Base-by-base conservation (phyloP, 2,329 filamentous ascomycete genomes). In the Colletotrichum musae region DNA sequence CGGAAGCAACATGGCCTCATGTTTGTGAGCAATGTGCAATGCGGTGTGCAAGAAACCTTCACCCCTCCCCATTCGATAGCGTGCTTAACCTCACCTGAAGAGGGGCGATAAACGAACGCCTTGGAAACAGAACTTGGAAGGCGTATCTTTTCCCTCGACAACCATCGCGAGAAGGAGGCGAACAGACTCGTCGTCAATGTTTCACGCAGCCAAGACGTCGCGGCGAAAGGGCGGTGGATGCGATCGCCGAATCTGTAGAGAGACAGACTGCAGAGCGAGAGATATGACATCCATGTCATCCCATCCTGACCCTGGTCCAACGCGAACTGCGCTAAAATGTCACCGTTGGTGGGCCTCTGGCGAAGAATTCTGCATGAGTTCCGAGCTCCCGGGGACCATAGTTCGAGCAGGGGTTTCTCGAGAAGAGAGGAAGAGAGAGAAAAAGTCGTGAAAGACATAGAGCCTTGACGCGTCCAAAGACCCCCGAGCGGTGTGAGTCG, bases 321-420 rank as follows among this genome's bases (percentile, higher is more conserved):
- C 59, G 61, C 66, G 48, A 65, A 65, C 41, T 56, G 66, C 66
- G 66, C 66, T 56, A 68, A 65, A 53, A 54, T 68, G 66, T 65
- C 66, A 65, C 56, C 16, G 12, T 10, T 36, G 28, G 60, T 65
- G 66, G 61, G 28, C n/a, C 66, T 48, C 21, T 47, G 18, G 48
- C 12, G n/a, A 21, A 59, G 47, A 53, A 68, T 43, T 65, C 54
- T 69, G 61, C 66, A 69, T 43, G 54, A 21, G 54, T 65, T 57
- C 66, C 61, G 66, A 54, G 54, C 61, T 65, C 48, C 66, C 60
- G 61, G 54, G 47, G 65, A 36, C 32, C 32, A 58, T 41, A 36
- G 32, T 36, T 15, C 24, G n/a, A 48, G 15, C 24, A 48, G 18
- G 16, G n/a, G 47, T 21, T 65, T 43, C 53, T 32, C 36, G 60